A percentile compares a stretch with the other conserved stretches of the same genome.
These are phyloP conservation scores for Moricandia moricandioides DNA, from an alignment of 345 rosid genomes.

Conservation along the genomic window DNA sequence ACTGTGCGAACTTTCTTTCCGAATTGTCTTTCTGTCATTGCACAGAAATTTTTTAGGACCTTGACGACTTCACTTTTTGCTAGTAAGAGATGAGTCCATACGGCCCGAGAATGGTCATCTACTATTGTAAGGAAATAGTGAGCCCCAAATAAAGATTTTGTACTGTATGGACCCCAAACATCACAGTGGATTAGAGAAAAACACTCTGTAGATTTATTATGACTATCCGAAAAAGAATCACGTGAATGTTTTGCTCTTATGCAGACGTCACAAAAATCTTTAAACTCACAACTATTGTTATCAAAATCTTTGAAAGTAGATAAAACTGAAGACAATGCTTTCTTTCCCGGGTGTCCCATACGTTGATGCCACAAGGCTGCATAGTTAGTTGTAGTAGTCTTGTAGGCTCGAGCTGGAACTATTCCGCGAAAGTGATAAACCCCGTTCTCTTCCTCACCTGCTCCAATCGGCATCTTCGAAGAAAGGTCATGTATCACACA, in stretches of 20 bases:
- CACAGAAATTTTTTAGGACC: neutral
- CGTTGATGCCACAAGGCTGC: neutral
- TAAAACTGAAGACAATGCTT: neutral
- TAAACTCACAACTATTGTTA: neutral
- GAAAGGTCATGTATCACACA: neutral
- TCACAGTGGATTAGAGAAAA: neutral
- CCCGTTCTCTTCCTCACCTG: neutral
- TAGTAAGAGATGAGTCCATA: neutral
- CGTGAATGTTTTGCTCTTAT: neutral
- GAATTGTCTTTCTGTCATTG: neutral
- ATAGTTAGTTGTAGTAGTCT: neutral
- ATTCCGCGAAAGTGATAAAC: neutral
- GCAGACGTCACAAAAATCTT: neutral
- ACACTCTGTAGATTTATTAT: neutral
- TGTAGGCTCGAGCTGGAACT: neutral
- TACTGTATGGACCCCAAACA: neutral
- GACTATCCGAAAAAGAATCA: neutral
- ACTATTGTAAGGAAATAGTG: neutral
- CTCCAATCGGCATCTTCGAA: conserved; percentile 1
- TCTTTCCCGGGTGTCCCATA: neutral
- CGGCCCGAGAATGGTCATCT: neutral
- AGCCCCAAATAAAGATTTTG: neutral
- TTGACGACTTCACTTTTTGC: neutral
- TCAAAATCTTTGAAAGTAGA: neutral
- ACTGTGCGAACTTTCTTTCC: neutral